phyloP scores from a whole-genome alignment of 768 basidiomycete species.

The Tephrocybe sp. region DNA sequence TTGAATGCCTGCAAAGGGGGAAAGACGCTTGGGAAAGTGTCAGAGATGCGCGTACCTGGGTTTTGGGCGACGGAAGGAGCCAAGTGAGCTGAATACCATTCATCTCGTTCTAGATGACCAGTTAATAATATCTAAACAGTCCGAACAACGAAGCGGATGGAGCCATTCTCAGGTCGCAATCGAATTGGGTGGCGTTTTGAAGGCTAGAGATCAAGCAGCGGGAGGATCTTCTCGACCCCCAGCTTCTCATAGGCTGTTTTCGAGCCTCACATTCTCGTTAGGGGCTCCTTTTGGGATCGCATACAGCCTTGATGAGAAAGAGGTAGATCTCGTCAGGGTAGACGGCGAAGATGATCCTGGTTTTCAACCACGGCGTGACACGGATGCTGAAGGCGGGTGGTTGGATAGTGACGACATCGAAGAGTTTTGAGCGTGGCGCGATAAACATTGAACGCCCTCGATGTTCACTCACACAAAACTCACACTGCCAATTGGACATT shows the following conservation, averaged over 20 bases:
- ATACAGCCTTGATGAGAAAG: slow-evolving; percentile 34
- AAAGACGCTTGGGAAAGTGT: slow-evolving; percentile 63
- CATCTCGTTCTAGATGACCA: too few relatives aligned
- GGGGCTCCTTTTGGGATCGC: slow-evolving; percentile 32
- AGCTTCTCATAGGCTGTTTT: slow-evolving; percentile 49
- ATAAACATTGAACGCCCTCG: too few relatives aligned
- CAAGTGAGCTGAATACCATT: slow-evolving; percentile 3
- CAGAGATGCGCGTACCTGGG: slow-evolving; percentile 58
- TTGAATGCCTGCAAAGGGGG: slow-evolving; percentile 57
- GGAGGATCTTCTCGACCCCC: slow-evolving; percentile 21
- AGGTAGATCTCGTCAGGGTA: slow-evolving; percentile 22
- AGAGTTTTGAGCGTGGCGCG: slow-evolving; percentile 40
- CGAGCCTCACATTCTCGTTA: slow-evolving; percentile 45
- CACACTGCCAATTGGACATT: too few relatives aligned
- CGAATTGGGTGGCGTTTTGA: slow-evolving; percentile 61
- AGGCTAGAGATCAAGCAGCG: slow-evolving; percentile 38
- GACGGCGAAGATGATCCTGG: slow-evolving; percentile 21
- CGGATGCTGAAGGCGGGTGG: slow-evolving; percentile 46
- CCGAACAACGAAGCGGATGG: slow-evolving; percentile 45
- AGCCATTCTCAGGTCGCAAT: slow-evolving; percentile 47
- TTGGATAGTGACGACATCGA: slow-evolving; percentile 62
- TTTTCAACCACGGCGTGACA: slow-evolving; percentile 25
- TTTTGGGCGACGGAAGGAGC: slow-evolving; percentile 32
- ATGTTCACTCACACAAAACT: neutral
- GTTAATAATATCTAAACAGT: too few relatives aligned